Evolutionary conservation across 495 filamentous ascomycete genomes (phyloP), one percentile per base, ranked within the genome.

Genomic region (Diplogelasinospora grovesii): DNA sequence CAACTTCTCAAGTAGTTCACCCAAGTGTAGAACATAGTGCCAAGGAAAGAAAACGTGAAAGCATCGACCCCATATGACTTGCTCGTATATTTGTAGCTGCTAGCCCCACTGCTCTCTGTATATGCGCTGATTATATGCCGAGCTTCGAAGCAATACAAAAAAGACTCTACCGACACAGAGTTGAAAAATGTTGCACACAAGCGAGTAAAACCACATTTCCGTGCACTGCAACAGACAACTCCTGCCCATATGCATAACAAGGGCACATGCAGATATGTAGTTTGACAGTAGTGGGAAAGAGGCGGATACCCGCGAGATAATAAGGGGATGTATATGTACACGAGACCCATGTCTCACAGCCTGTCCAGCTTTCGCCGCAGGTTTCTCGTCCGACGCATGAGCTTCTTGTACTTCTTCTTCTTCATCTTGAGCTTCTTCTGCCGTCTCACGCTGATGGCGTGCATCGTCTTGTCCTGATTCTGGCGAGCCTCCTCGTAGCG

Each of bases 381-480:
- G 57, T 86, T 93, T 57, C 90, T 77, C 53, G 93, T 99, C 65
- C 78, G 74, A 71, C 77, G 82, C 84, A 94, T 85, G 46, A 99
- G 73, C 78, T 97, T 97, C 93, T 96, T 97, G 62, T 92, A 90
- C 75, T 96, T 96, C 70, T 95, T 88, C 73, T 95, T 96, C 85
- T 96, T 96, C 89, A 96, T 96, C 78, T 41, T 41, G 8, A 41
- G 39, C 78, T 97, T 97, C 90, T 95, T 97, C 63, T 94, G 93
- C 78, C 93, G 74, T 65, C 79, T 83, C 43, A 95, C 92, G 62
- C 85, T 92, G 52, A 99, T 84, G 13, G 81, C 69, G 21, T 77
- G 65, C 71, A 74, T 71, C 50, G 66, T 63, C 18, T 54, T 56
- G 26, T 51, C 49, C 21, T 57, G 50, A 18, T 61, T 60, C 39